phyloP scores from a whole-genome alignment of 1,284 basidiomycete genomes.

The Ustilago trichophora region DNA sequence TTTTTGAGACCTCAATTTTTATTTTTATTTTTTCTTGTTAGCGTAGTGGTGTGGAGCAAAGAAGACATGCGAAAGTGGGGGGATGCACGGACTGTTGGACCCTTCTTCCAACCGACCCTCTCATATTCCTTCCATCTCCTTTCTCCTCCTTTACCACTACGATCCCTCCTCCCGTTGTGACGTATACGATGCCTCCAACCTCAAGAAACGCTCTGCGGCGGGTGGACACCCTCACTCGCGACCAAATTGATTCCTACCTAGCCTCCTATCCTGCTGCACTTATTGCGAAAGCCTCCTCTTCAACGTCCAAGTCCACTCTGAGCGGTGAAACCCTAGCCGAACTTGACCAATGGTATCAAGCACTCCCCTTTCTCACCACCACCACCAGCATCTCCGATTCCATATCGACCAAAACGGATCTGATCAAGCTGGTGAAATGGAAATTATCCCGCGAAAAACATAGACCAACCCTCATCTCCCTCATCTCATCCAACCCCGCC shows the following conservation, averaged over 20 bases:
- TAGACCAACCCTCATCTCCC: conserved; percentile 19
- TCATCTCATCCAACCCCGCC: conserved; percentile 15
- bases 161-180: not conserved
- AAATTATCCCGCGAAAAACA: conserved; percentile 30
- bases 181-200: not conserved
- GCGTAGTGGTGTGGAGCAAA: not conserved
- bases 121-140: too few species aligned
- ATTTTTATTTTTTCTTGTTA: not conserved
- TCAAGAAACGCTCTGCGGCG: not conserved
- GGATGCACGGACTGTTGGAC: too few species aligned
- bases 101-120: too few species aligned
- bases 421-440: conserved; percentile 32
- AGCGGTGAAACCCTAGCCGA: not conserved
- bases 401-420: conserved; percentile 5
- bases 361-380: not conserved
- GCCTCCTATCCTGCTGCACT: conserved; percentile 6
- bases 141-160: not conserved
- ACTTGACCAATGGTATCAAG: conserved; percentile 24
- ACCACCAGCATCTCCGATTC: not conserved
- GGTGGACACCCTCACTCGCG: not conserved
- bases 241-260: not conserved
- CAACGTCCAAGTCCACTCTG: not conserved
- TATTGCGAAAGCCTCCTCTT: not conserved
- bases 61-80: too few species aligned
- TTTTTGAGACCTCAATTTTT: not conserved